phyloP scores from a whole-genome alignment of 371 early-diverging fungal genomes.

The Rhizopus arrhizus region DNA sequence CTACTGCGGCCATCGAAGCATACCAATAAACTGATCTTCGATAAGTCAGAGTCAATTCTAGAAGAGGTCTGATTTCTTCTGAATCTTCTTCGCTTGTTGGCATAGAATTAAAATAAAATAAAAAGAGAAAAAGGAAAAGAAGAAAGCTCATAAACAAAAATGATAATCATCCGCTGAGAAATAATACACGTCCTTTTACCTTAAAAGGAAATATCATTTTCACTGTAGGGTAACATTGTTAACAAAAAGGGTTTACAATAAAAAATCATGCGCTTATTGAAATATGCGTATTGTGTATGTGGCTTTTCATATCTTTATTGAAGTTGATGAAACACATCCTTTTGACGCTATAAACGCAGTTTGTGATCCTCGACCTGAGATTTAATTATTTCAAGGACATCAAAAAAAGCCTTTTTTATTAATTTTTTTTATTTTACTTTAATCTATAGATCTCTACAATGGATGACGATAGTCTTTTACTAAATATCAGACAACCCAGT shows the following conservation, averaged over 20 bases:
- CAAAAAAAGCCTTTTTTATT: not conserved
- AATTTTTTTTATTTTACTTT: not conserved
- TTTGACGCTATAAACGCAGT: too few relatives aligned
- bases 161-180: not conserved
- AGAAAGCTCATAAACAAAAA: not conserved
- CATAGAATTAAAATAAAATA: not conserved
- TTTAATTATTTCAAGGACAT: too few relatives aligned
- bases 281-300: too few relatives aligned
- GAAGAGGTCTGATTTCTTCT: not conserved
- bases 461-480: constrained; percentile 71
- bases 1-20: constrained; percentile 18
- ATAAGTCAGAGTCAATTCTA: not conserved
- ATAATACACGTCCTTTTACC: not conserved
- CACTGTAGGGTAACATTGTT: too few relatives aligned
- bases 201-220: too few relatives aligned
- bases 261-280: too few relatives aligned
- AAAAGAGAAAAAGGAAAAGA: not conserved
- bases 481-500: constrained; percentile 58
- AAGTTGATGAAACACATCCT: too few relatives aligned
- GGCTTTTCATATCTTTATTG: too few relatives aligned
- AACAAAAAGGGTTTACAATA: too few relatives aligned
- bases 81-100: too few relatives aligned
- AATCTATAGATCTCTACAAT: constrained; percentile 21
- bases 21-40: constrained; percentile 2
- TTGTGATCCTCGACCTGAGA: too few relatives aligned